Percentiles rank a stretch among this genome's conserved stretches.
Conservation (phyloP, 2,329 filamentous ascomycete species). For the Sporothrix sp. region DNA sequence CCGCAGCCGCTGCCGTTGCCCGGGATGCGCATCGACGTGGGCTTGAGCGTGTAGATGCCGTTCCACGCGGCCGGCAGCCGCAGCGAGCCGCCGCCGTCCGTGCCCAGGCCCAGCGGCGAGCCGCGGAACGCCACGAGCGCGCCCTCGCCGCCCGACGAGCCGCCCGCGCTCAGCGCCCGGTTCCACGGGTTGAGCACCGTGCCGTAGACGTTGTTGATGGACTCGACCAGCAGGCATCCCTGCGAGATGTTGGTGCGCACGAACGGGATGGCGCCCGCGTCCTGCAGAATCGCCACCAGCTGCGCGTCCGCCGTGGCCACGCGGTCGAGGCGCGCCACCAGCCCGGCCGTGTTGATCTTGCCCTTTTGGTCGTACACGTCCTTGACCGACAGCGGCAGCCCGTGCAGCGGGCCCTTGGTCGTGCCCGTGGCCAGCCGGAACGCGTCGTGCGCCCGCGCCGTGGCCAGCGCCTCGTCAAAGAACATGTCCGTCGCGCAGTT, state of each 20-base stretch:
- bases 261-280: not conserved
- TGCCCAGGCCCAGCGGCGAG: not conserved
- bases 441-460: slow-evolving; percentile 25
- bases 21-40: not conserved
- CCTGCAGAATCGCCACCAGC: not conserved
- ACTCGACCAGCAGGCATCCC: not conserved
- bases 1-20: not conserved
- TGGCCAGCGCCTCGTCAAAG: slow-evolving; percentile 24
- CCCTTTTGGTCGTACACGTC: slow-evolving; percentile 17
- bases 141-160: not conserved
- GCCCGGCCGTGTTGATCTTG: not conserved
- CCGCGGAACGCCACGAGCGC: not conserved
- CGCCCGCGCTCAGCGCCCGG: not conserved
- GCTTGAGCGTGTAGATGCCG: not conserved
- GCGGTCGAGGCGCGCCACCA: not conserved
- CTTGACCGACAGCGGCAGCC: slow-evolving; percentile 30
- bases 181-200: not conserved
- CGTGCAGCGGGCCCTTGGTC: slow-evolving; percentile 28
- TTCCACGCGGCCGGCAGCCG: not conserved
- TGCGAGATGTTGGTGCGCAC: not conserved
- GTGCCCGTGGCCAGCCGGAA: slow-evolving; percentile 22
- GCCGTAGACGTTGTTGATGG: not conserved
- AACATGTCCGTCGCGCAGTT: slow-evolving; percentile 35
- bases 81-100: not conserved
- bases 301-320: not conserved